Conservation (phyloP, 148 eudicot species). For the Rhododendron molle region DNA sequence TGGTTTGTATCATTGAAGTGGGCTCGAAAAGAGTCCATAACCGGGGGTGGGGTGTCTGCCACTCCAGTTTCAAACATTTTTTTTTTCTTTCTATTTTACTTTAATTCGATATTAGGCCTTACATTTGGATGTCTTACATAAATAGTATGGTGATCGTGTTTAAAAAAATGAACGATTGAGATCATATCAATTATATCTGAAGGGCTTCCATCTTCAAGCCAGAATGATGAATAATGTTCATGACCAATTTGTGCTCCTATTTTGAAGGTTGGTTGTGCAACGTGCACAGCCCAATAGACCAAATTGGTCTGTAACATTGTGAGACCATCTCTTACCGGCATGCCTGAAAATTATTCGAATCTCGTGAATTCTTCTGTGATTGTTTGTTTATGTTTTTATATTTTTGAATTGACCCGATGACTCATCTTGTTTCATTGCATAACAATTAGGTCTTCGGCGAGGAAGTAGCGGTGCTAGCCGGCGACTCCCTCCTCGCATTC, state of each 20-base stretch:
- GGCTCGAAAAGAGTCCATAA: too few species aligned
- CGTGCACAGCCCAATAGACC: too few species aligned
- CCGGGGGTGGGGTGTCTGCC: too few species aligned
- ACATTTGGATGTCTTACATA: too few species aligned
- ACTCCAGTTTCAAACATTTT: background rate
- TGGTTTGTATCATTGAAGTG: too few species aligned
- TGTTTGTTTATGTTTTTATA: background rate
- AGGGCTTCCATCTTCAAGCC: background rate
- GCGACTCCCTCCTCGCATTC: constrained; percentile 29
- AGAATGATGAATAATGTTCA: background rate
- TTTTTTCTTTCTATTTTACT: background rate
- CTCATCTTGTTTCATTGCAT: background rate
- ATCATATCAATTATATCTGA: background rate
- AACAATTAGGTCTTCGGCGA: constrained; percentile 23
- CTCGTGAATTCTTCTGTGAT: background rate
- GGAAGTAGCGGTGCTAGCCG: constrained; percentile 43
- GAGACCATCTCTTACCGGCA: background rate
- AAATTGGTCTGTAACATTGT: background rate
- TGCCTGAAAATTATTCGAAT: background rate
- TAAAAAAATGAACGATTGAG: background rate
- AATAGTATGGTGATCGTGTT: background rate
- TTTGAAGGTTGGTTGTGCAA: background rate
- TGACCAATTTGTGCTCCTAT: background rate
- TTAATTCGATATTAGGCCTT: background rate
- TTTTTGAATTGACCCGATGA: background rate